These are phyloP conservation scores for Pestalotiopsis sp. DNA, from an alignment of 2,329 filamentous ascomycete species.

Conservation along the genomic window DNA sequence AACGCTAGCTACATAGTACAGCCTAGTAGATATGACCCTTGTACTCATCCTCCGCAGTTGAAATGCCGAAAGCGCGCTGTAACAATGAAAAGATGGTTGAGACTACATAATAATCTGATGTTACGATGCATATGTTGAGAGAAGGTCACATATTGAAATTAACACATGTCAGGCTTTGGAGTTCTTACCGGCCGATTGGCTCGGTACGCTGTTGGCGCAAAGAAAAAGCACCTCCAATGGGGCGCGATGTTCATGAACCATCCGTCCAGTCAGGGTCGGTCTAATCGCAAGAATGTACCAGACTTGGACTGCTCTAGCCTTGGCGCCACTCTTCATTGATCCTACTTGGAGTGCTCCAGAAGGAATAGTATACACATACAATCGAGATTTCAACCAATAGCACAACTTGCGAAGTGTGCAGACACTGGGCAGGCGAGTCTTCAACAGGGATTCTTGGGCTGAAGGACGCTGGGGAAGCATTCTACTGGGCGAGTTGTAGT, in stretches of 20 bases:
- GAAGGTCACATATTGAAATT: not conserved
- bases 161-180: not conserved
- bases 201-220: not conserved
- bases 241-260: not conserved
- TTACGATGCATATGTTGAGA: not conserved
- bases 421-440: not conserved
- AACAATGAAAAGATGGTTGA: not conserved
- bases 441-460: not conserved
- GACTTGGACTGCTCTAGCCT: not conserved
- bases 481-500: not conserved
- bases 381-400: not conserved
- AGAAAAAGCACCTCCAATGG: not conserved
- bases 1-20: not conserved
- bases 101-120: not conserved
- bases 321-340: not conserved
- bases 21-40: not conserved
- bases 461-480: not conserved
- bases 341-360: not conserved
- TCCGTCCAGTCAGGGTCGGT: not conserved
- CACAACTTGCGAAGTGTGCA: not conserved
- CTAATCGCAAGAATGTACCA: not conserved
- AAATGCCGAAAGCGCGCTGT: not conserved
- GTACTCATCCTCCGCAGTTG: not conserved
- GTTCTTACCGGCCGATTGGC: not conserved
- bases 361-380: not conserved